These are phyloP conservation scores for Lactifluus volemus DNA, from an alignment of 768 basidiomycete genomes.

Conservation along the genomic window DNA sequence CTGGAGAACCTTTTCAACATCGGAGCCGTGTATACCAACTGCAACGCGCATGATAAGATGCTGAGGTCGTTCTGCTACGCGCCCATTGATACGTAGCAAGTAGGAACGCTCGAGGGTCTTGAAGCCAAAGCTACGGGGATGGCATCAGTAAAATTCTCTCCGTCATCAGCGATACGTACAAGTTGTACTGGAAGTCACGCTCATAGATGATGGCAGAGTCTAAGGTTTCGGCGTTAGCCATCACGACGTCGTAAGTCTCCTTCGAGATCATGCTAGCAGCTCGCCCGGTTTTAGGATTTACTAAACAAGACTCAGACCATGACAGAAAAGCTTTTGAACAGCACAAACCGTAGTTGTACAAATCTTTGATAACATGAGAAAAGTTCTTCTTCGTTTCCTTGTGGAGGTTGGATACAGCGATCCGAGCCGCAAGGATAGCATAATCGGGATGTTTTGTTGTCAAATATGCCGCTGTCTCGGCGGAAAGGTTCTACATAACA, in stretches of 20 bases:
- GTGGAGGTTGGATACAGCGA: conserved; percentile 97
- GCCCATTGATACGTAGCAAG: too few species aligned
- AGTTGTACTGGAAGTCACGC: conserved; percentile 97
- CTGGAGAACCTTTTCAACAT: too few species aligned
- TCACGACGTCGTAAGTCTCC: too few species aligned
- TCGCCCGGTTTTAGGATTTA: conserved; percentile 39
- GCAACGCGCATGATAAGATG: too few species aligned
- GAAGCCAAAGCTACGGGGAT: background rate
- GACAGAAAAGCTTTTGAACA: background rate
- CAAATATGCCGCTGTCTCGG: conserved; percentile 94
- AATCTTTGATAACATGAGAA: conserved; percentile 82
- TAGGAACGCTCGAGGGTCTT: too few species aligned
- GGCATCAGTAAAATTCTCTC: background rate
- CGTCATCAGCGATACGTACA: conserved; percentile 38
- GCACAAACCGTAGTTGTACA: conserved; percentile 74
- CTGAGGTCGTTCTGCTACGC: too few species aligned
- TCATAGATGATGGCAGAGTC: too few species aligned
- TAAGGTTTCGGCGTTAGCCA: too few species aligned
- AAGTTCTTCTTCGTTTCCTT: conserved; percentile 99
- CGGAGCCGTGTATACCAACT: too few species aligned
- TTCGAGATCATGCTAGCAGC: too few species aligned
- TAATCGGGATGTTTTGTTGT: conserved; percentile 98
- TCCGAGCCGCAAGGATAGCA: conserved; percentile 95
- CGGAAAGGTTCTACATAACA: conserved; percentile 71
- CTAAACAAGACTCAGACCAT: conserved; percentile 28